Percentiles rank a stretch among this genome's conserved stretches.
These are phyloP conservation scores for Cladosporium oxysporum DNA, from an alignment of 2,329 filamentous ascomycete genomes.

Conservation along the genomic window DNA sequence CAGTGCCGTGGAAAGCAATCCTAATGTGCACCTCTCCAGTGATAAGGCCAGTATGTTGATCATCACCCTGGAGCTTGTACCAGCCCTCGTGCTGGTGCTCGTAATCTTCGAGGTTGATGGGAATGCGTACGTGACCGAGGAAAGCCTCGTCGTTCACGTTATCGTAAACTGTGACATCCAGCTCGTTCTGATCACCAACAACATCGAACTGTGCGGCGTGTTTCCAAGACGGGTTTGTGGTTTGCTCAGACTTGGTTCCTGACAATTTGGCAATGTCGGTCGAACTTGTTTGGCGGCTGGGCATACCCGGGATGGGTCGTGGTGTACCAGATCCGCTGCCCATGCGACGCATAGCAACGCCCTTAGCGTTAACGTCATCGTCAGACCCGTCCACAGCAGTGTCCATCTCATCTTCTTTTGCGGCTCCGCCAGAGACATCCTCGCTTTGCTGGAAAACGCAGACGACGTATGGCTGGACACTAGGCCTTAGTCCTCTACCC, in stretches of 20 bases:
- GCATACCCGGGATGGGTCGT: slow-evolving; percentile 90
- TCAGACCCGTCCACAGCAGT: slow-evolving; percentile 38
- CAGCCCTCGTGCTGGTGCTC: slow-evolving; percentile 77
- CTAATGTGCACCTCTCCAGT: slow-evolving; percentile 86
- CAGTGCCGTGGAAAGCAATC: slow-evolving; percentile 80
- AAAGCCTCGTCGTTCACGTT: slow-evolving; percentile 83
- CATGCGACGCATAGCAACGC: slow-evolving; percentile 55
- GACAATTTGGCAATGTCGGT: slow-evolving; percentile 72
- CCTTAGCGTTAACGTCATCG: slow-evolving; percentile 57
- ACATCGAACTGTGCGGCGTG: slow-evolving; percentile 95
- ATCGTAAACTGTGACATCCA: slow-evolving; percentile 94
- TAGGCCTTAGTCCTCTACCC: slow-evolving; percentile 76
- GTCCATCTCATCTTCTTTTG: slow-evolving; percentile 57
- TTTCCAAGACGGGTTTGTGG: slow-evolving; percentile 91
- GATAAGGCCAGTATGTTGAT: slow-evolving; percentile 63
- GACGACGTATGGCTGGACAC: slow-evolving; percentile 90
- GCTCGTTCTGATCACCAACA: slow-evolving; percentile 82
- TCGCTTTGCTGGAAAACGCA: slow-evolving; percentile 97
- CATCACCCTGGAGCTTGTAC: slow-evolving; percentile 78
- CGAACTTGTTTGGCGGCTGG: slow-evolving; percentile 93
- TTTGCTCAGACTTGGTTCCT: slow-evolving; percentile 54
- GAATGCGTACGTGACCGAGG: slow-evolving; percentile 83
- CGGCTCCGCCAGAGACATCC: slow-evolving; percentile 84
- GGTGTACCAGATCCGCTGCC: slow-evolving; percentile 80
- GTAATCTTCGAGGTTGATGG: slow-evolving; percentile 67